Base-by-base conservation (phyloP, 768 basidiomycete genomes). In the Daedaleopsis sinensis region DNA sequence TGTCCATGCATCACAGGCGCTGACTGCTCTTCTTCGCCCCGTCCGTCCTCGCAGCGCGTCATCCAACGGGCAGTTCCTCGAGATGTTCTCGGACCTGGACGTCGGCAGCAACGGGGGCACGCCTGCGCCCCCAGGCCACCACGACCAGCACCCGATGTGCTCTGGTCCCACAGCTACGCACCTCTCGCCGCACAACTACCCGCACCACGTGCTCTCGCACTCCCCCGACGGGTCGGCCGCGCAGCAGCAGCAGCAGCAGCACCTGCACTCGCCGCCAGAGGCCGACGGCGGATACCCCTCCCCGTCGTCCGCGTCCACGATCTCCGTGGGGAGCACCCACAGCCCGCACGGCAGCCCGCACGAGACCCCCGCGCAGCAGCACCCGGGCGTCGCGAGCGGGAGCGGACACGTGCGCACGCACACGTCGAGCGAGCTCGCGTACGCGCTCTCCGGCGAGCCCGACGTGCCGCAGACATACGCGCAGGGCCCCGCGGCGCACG, bases 71-170 rank as follows among this genome's bases (percentile, higher is more conserved):
- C 61, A 65, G 5, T 61, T 70, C 55, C 55, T 67, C n/a, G 67
- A 68, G 19, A 53, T 65, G 59, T 68, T 72, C 60, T 62, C 55
- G 21, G 64, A 55, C 1, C 58, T 71, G 19, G 68, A 65, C 44
- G 70, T 71, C 42, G 60, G 63, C 32, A 62, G 59, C 55, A 62
- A 61, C 43, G 59, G 65, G 21, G 52, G 50, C 24, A 53, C 61
- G 23, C 59, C 60, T 32, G 61, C 51, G 32, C 52, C 63, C 19
- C 62, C 46, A 38, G 48, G 32, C 1, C 13, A 57, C n/a, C 57
- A 46, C 10, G 54, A 62, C 21, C 61, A 59, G 43, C 63, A 58
- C 47, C 58, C 37, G 12, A 55, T 54, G 18, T 37, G 48, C 39
- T 49, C 58, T 21, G 32, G 54, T 21, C 49, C 27, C 8, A 54